Conservation (phyloP, 2,329 filamentous ascomycete species). For the Neocatenulostroma microsporum region DNA sequence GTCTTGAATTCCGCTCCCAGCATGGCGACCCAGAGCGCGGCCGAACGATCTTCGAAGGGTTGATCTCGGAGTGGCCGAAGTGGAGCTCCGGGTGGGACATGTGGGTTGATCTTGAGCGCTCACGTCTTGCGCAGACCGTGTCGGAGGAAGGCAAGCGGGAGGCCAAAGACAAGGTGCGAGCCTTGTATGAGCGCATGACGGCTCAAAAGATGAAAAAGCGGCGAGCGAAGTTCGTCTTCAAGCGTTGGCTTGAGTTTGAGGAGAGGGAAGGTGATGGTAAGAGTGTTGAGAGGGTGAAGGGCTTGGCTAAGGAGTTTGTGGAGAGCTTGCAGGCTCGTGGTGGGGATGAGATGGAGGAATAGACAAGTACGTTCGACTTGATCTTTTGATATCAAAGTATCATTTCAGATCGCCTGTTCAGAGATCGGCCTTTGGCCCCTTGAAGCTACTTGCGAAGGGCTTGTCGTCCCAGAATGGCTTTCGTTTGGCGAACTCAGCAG, state of each 20-base stretch:
- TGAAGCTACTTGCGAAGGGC: too few species aligned
- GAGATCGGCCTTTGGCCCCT: too few species aligned
- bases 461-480: constrained; percentile 10
- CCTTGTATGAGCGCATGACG: constrained; percentile 70
- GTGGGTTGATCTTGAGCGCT: constrained; percentile 70
- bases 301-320: constrained; percentile 63
- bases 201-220: constrained; percentile 63
- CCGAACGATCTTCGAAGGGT: constrained; percentile 85
- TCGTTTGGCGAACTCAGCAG: constrained; percentile 8
- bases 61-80: constrained; percentile 78
- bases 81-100: constrained; percentile 90
- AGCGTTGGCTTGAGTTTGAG: constrained; percentile 87
- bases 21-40: constrained; percentile 83
- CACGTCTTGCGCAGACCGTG: constrained; percentile 25
- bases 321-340: constrained; percentile 37
- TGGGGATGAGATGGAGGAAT: constrained; percentile 16
- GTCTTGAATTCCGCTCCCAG: constrained; percentile 78
- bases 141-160: constrained; percentile 42
- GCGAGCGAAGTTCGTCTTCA: constrained; percentile 81
- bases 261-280: constrained; percentile 60
- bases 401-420: background rate
- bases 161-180: constrained; percentile 49
- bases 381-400: too few species aligned
- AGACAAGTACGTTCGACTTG: too few species aligned
- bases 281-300: constrained; percentile 61